Evolutionary conservation across 2,329 filamentous ascomycete species (phyloP), one percentile per base, ranked within the genome.

Genomic region (Polytolypa hystricis): DNA sequence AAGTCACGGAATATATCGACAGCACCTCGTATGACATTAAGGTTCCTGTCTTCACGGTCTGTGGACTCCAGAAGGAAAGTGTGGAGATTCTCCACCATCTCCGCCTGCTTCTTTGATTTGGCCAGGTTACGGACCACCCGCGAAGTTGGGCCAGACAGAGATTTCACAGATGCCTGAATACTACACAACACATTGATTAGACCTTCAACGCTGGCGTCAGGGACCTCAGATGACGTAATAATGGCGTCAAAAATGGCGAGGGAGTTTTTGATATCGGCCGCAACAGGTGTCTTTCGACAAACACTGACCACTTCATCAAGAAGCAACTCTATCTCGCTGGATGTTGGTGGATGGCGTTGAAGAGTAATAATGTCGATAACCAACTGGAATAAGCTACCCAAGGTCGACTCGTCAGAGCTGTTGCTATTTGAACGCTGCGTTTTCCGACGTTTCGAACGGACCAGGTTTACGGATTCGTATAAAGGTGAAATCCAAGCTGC

Each of bases 111-210:
- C 17, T 47, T 49, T 11, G 61, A 64, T 40, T 60, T 63, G 8
- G 57, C 58, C 11, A 64, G 40, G 40, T 57, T 63, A 26, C 61
- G 57, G 20, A 64, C 61, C 18, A 57, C 58, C 36, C 59, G 51
- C 11, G 61, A 62, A 1, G 61, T 64, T 16, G 60, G 61, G 4
- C 60, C 60, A 20, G 60, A 60, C 15, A 64, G 44, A 21, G 60
- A 53, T 39, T 60, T 64, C 19, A 64, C 61, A 14, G 60, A 64
- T 23, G 59, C 58, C 47, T 63, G 60, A 17, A 64, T 64, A 40
- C 58, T 62, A 50, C 60, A 64, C 23, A 64, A 47, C 20, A 64
- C 58, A 37, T 64, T 60, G 18, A 64, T 44, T 33, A 64, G 44
- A 18, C 52, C 46, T 23, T 51, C 39, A 31, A 64, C 61, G 35